Base-by-base conservation (phyloP, 345 rosid genomes). In the Excoecaria agallocha region DNA sequence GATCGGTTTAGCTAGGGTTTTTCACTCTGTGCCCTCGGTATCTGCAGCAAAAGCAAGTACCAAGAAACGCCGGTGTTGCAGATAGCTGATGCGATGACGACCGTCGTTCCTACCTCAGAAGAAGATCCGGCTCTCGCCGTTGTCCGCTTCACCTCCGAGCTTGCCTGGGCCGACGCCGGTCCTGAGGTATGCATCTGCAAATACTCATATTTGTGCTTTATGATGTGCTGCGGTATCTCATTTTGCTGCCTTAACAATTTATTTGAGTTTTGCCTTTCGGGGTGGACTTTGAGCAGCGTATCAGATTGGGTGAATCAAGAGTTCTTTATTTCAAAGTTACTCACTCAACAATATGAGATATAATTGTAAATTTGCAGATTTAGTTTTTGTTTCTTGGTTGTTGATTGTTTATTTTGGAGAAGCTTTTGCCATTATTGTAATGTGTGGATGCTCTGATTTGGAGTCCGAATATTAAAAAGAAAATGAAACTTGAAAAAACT, bases 131-230 rank as follows among this genome's bases (percentile, higher is more conserved):
- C 88, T 8, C 92, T 96, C 80, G 71, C 96, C 61, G 97, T 93
- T 62, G 99, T 93, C 46, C 98, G 89, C 65, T 93, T 88, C 87
- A 89, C 97, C 62, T 89, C 97, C 52, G 95, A 93, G 73, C 91
- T 96, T 54, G 84, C 98, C 69, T 96, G 98, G 98, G 94, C 95
- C 24, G 98, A 93, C 77, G 97, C 99, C 71, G 97, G 99, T 78
- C 90, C 97, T 55, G 99, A 91, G 97, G 98, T 91, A 51, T 39
- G 2, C 20, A 19, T 68, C 43, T 48, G 45, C 7, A 8, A 54
- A 52, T 25, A 51, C 54, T 16, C 15, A 43, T 46, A 19, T 25
- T 13, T 45, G 39, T 59, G 12, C 22, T 12, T 12, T 41, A 9
- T 8, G 16, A n/a, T 64, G 15, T 64, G 68, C 11, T 41, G 9